phyloP scores from a whole-genome alignment of 2,329 filamentous ascomycete species.

The Calonectria pseudoreteaudii region DNA sequence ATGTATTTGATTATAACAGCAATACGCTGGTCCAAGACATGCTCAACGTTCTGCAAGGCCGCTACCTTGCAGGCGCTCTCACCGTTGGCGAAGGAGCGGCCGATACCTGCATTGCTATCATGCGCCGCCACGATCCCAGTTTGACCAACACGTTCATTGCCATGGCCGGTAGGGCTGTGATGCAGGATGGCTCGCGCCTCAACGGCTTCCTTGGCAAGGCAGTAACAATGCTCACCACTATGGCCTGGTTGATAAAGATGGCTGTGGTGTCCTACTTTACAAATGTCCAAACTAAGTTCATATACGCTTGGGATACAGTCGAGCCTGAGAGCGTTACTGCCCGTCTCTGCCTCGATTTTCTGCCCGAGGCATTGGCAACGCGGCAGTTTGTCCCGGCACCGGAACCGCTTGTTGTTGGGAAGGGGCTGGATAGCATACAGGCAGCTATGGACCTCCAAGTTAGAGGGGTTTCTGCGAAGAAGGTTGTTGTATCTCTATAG shows the following conservation, averaged over 20 bases:
- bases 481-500: slow-evolving; percentile 48
- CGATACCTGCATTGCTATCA: background rate
- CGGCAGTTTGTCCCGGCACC: slow-evolving; percentile 41
- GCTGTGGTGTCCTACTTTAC: background rate
- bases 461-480: slow-evolving; percentile 51
- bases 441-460: slow-evolving; percentile 44
- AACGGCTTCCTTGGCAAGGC: background rate
- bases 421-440: slow-evolving; percentile 46
- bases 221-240: background rate
- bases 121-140: background rate
- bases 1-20: slow-evolving; percentile 55
- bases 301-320: background rate
- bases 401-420: slow-evolving; percentile 42
- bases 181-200: background rate
- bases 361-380: slow-evolving; percentile 41
- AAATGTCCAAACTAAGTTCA: background rate
- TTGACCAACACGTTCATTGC: background rate
- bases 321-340: slow-evolving; percentile 34
- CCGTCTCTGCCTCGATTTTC: slow-evolving; percentile 38
- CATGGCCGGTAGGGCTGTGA: background rate
- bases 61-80: background rate
- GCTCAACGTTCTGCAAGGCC: background rate
- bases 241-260: background rate
- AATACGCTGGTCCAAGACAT: slow-evolving; percentile 27
- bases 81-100: background rate